phyloP scores from a whole-genome alignment of 495 filamentous ascomycete genomes.

The Xylaria grammica region DNA sequence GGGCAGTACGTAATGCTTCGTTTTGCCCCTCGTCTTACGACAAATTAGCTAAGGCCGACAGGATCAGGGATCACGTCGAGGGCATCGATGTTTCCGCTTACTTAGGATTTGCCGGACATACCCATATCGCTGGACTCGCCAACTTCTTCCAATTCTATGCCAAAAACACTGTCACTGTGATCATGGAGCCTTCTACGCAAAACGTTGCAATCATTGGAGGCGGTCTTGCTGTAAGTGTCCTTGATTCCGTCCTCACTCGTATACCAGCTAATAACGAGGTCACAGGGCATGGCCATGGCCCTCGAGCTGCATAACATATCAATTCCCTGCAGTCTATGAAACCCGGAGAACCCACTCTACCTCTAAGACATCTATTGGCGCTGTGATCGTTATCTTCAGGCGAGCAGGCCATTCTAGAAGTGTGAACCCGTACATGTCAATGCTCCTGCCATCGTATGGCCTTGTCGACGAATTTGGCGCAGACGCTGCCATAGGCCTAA shows the following conservation, averaged over 20 bases:
- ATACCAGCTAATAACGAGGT: not conserved
- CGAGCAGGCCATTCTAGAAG: too few relatives aligned
- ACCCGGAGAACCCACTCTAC: not conserved
- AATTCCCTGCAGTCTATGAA: slow-evolving; percentile 36
- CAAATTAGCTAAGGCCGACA: not conserved
- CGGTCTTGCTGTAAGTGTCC: slow-evolving; percentile 24
- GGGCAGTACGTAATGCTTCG: too few relatives aligned
- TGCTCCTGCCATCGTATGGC: not conserved
- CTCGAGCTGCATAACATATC: slow-evolving; percentile 46
- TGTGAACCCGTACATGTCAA: not conserved
- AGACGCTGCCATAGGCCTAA: too few relatives aligned
- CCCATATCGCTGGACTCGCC: not conserved
- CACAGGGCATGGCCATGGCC: slow-evolving; percentile 48
- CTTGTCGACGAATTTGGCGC: not conserved
- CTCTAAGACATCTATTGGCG: slow-evolving; percentile 43
- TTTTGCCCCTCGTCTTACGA: not conserved
- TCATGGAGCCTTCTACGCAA: slow-evolving; percentile 4
- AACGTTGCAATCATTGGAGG: slow-evolving; percentile 30
- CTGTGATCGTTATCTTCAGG: too few relatives aligned
- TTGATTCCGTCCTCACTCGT: not conserved
- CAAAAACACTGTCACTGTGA: not conserved
- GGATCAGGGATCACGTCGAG: not conserved
- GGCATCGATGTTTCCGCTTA: not conserved
- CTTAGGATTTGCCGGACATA: not conserved
- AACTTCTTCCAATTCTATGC: not conserved